phyloP scores from a whole-genome alignment of 306 rosid genomes.

The Rosa chinensis region DNA sequence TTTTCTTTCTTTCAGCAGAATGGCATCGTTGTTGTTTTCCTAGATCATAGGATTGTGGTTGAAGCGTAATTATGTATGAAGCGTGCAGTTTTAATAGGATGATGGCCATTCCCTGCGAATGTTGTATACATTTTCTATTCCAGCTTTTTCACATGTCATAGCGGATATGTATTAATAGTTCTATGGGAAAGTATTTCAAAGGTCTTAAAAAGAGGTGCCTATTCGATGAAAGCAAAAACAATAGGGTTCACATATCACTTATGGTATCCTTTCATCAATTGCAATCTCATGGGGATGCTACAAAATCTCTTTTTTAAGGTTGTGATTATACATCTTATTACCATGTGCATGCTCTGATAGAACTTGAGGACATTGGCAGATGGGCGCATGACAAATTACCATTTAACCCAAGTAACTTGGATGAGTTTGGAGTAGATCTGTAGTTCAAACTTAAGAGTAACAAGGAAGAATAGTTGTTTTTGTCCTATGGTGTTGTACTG shows the following conservation, averaged over 20 bases:
- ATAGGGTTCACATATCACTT: too few species aligned
- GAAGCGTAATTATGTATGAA: too few species aligned
- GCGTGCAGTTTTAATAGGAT: too few species aligned
- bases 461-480: neutral
- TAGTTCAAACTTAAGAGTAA: neutral
- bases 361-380: neutral
- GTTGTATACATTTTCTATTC: neutral
- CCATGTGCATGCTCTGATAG: neutral
- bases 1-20: neutral
- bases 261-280: neutral
- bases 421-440: neutral
- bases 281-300: neutral
- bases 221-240: neutral
- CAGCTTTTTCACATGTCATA: neutral
- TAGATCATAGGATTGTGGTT: neutral
- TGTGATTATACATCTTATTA: neutral
- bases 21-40: neutral
- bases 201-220: neutral
- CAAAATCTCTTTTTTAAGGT: neutral
- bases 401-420: neutral
- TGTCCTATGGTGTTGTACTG: neutral
- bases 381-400: neutral
- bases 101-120: neutral
- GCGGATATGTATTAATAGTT: neutral
- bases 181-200: neutral